Percentiles rank a stretch among this genome's conserved stretches.
phyloP scores from a whole-genome alignment of 768 basidiomycete species.

The Rhizopogon sp. region DNA sequence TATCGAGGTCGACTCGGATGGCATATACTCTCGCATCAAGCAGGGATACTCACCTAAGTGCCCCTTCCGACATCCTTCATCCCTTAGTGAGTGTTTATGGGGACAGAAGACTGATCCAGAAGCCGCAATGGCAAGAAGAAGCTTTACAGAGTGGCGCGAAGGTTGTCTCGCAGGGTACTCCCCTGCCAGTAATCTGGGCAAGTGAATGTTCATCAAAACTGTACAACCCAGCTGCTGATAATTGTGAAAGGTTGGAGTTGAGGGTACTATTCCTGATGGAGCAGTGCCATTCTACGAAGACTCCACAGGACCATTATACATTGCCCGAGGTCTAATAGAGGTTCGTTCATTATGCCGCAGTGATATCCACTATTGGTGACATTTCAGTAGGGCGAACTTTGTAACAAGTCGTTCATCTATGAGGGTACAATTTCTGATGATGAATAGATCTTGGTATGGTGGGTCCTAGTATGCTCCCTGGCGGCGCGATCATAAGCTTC shows the following conservation, averaged over 20 bases:
- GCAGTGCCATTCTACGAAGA: constrained; percentile 11
- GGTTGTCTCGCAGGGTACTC: too few relatives aligned
- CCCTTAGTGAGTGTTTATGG: too few relatives aligned
- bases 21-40: too few relatives aligned
- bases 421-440: background rate
- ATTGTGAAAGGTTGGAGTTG: constrained; percentile 6
- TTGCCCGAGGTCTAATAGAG: constrained; percentile 13
- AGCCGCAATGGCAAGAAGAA: too few relatives aligned
- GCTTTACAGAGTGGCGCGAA: too few relatives aligned
- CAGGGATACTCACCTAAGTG: too few relatives aligned
- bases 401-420: constrained; percentile 5
- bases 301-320: constrained; percentile 9
- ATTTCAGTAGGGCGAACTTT: constrained; percentile 11
- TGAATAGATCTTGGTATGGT: constrained; percentile 2
- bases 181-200: too few relatives aligned
- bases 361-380: too few relatives aligned
- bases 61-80: too few relatives aligned
- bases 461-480: background rate
- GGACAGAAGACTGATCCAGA: too few relatives aligned
- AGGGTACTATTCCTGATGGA: constrained; percentile 13
- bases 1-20: too few relatives aligned
- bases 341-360: constrained; percentile 1
- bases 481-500: constrained; percentile 12
- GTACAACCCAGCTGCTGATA: background rate
- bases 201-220: too few relatives aligned